Evolutionary conservation across 2,329 filamentous ascomycete genomes (phyloP).

Genomic region (Nigrospora osmanthi): DNA sequence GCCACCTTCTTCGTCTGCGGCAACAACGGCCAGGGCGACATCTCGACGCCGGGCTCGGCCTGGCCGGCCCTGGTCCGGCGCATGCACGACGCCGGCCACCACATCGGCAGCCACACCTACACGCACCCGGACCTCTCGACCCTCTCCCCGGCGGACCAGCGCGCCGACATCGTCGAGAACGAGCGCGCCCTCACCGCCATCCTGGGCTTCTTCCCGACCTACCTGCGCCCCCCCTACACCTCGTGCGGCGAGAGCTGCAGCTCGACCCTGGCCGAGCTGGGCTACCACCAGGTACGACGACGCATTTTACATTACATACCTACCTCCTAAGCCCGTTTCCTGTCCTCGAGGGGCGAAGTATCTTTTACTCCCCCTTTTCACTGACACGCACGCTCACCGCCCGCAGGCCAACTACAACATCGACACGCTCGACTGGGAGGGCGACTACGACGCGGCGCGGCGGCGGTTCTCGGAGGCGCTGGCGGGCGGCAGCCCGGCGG

Average conservation of each 20-base stretch:
- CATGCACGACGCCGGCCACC: constrained; percentile 36
- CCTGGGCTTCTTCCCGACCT: constrained; percentile 36
- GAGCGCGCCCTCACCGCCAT: constrained; percentile 36
- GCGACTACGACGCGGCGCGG: constrained; percentile 13
- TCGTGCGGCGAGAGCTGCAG: constrained; percentile 2
- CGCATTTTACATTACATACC: too few relatives aligned
- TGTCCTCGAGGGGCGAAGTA: too few relatives aligned
- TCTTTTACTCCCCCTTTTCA: too few relatives aligned
- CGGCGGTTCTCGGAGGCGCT: not conserved
- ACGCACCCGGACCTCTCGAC: constrained; percentile 32
- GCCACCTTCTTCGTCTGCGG: constrained; percentile 23
- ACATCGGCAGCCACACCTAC: constrained; percentile 40
- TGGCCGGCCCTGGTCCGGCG: constrained; percentile 32
- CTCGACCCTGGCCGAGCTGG: not conserved
- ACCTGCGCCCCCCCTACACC: constrained; percentile 13
- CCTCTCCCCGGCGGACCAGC: constrained; percentile 22
- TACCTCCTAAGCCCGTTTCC: too few relatives aligned
- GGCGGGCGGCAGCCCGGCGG: not conserved
- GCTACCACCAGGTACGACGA: constrained; percentile 2
- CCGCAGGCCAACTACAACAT: constrained; percentile 3
- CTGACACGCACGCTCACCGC: not conserved
- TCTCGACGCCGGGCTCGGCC: constrained; percentile 7
- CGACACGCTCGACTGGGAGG: constrained; percentile 4
- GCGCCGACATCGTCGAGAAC: constrained; percentile 32
- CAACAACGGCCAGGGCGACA: constrained; percentile 32